phyloP scores from a whole-genome alignment of 495 filamentous ascomycete genomes.

The Hyaloscypha bicolor region DNA sequence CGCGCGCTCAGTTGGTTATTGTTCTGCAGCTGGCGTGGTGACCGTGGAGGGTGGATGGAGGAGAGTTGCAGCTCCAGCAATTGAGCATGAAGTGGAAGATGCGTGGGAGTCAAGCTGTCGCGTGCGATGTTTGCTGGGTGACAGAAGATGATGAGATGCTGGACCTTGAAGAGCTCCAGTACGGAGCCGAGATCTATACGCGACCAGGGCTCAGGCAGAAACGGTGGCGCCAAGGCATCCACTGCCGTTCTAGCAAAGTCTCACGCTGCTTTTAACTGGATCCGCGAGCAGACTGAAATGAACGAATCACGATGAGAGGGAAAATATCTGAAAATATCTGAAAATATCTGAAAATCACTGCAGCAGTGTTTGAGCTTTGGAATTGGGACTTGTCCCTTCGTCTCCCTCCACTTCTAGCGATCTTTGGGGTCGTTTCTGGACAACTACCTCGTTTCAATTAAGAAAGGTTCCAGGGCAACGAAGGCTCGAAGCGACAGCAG shows the following conservation, averaged over 20 bases:
- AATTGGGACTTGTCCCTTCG: too few relatives aligned
- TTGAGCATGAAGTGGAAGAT: neutral
- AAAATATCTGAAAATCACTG: too few relatives aligned
- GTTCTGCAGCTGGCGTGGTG: neutral
- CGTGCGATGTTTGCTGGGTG: slow-evolving; percentile 1
- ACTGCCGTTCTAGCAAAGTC: slow-evolving; percentile 9
- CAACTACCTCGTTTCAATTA: neutral
- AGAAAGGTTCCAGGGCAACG: too few relatives aligned
- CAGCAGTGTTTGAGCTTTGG: too few relatives aligned
- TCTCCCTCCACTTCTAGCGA: too few relatives aligned
- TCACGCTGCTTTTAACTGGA: slow-evolving; percentile 10
- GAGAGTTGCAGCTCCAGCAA: slow-evolving; percentile 15
- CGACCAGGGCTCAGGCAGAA: slow-evolving; percentile 14
- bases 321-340: too few relatives aligned
- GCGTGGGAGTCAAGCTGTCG: slow-evolving; percentile 1
- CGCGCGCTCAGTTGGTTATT: slow-evolving; percentile 28
- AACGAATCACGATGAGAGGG: neutral
- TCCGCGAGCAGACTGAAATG: neutral
- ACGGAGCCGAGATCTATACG: slow-evolving; percentile 19
- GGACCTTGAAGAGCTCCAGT: slow-evolving; percentile 2
- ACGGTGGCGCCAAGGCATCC: slow-evolving; percentile 10
- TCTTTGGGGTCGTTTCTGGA: too few relatives aligned
- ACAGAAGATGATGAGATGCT: slow-evolving; percentile 10
- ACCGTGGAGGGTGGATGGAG: neutral
- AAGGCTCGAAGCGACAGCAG: neutral